Base-by-base conservation (phyloP, 352 stramenopile genomes). In the Pythium rhizo-oryzae region DNA sequence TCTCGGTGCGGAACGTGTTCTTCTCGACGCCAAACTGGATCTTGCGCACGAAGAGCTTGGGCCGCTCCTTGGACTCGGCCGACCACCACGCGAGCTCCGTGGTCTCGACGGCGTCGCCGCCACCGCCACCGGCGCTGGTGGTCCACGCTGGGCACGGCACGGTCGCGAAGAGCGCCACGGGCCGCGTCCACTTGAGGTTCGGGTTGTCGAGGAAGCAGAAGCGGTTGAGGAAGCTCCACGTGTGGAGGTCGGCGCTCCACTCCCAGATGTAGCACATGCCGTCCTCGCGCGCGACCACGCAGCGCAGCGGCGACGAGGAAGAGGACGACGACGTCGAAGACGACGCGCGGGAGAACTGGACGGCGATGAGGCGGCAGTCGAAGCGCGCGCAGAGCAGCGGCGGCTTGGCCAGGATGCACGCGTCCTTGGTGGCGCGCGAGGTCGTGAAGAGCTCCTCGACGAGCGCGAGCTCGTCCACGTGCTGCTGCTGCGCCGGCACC, bases 181-280 rank as follows among this genome's bases (percentile, higher is more conserved):
- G 87, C 39, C 77, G 76, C 2, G 84, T 95, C 87, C 84, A 93
- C 69, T 88, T 81, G n/a, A 95, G 72, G 57, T 93, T 95, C 6
- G 84, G 79, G 65, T 95, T 93, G 59, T 89, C 79, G 19, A 94
- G 67, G 44, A 94, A 92, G 66, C 82, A 90, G 54, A 94, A 85
- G 41, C 77, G 73, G 68, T 94, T 96, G 16, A 95, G 66, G 76
- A 89, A 96, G 12, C 82, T 87, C 89, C 87, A 96, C 57, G 87
- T 80, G 57, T 86, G 78, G 41, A 93, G 65, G 69, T 96, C 87
- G 9, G 69, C 73, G 49, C 87, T 79, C 89, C 89, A 96, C 54
- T 96, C 87, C 89, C 89, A 96, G 21, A 95, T 59, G 70, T 87
- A 93, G 39, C 79, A 85, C 75, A 90, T 82, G 25, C 89, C 89